Base-by-base conservation (phyloP, 2,329 filamentous ascomycete species). In the Endothia cerciana region DNA sequence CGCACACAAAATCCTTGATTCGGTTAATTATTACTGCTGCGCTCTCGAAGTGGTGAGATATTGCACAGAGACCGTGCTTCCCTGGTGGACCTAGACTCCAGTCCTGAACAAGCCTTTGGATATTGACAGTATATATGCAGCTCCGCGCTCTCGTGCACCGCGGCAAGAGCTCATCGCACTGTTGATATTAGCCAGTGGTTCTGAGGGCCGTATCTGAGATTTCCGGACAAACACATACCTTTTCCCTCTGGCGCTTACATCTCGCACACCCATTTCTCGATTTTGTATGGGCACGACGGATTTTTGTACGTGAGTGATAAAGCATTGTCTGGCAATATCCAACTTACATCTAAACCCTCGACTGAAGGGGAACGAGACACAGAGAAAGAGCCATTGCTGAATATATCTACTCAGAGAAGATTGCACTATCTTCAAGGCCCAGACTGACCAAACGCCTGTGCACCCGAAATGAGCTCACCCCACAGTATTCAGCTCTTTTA, bases 61-160 rank as follows among this genome's bases (percentile, higher is more conserved):
- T 7, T n/a, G 11, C 36, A n/a, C 2, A 13, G 38, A 10, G 3
- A 15, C 15, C 4, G 10, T 4, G 17, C 2, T 36, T 8, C 60
- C 33, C n/a, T 28, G 19, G 13, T 33, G 13, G 53, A 30, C 8
- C 5, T 30, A n/a, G 51, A 13, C 40, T 49, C 40, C 13, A 53
- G 17, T 13, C 25, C 17, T 15, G n/a, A 19, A 5, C 38, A 15
- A 3, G 22, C n/a, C 7, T 57, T 51, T 13, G 80, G 80, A 69
- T 85, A 85, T 43, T 78, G 77, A 71, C 83, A 85, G 51, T 81
- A 76, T 38, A 83, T 79, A 10, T 78, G 77, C 41, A 82, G 80
- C 1, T 77, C 75, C 19, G 78, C 71, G 65, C 83, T 68, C 82
- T 81, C 53, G 77, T 78, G 53, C 83, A 86, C 2, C 72, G 72